Percentiles rank a stretch among this genome's conserved stretches.
phyloP scores from a whole-genome alignment of 2,329 filamentous ascomycete genomes.

The Falciphora oryzae region DNA sequence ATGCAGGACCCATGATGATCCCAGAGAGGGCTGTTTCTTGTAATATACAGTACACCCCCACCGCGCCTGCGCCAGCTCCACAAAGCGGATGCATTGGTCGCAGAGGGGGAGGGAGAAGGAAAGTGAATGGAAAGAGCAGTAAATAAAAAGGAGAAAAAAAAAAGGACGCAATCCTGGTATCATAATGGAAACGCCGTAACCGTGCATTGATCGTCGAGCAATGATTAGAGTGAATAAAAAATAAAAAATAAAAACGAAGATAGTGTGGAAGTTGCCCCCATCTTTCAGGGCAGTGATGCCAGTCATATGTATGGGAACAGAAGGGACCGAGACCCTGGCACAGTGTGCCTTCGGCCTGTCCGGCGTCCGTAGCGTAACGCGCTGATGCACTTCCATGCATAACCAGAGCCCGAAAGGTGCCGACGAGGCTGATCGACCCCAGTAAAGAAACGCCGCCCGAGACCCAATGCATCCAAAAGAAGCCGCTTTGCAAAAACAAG shows the following conservation, averaged over 20 bases:
- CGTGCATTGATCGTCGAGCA: conserved; percentile 10
- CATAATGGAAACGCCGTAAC: conserved; percentile 7
- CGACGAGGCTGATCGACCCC: neutral
- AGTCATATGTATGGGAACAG: conserved; percentile 5
- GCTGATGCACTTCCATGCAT: neutral
- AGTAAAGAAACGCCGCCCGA: conserved; percentile 2
- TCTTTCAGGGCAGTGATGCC: conserved; percentile 10
- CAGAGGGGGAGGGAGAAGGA: neutral
- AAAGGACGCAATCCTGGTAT: conserved; percentile 7
- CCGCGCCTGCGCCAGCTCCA: neutral
- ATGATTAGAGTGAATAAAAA: conserved; percentile 3
- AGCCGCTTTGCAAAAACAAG: conserved; percentile 4
- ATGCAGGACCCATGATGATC: neutral
- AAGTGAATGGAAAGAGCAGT: neutral
- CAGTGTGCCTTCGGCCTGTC: neutral
- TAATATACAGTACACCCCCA: conserved; percentile 1
- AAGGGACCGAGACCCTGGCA: neutral
- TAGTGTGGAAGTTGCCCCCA: neutral
- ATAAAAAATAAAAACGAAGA: conserved; percentile 2
- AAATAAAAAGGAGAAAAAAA: neutral
- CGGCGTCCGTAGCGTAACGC: neutral
- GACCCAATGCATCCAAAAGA: conserved; percentile 5
- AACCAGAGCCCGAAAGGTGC: neutral
- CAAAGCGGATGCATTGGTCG: neutral
- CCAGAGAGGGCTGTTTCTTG: neutral